Base-by-base conservation (phyloP, 106 monocot genomes). In the Apostasia shenzhenica region DNA sequence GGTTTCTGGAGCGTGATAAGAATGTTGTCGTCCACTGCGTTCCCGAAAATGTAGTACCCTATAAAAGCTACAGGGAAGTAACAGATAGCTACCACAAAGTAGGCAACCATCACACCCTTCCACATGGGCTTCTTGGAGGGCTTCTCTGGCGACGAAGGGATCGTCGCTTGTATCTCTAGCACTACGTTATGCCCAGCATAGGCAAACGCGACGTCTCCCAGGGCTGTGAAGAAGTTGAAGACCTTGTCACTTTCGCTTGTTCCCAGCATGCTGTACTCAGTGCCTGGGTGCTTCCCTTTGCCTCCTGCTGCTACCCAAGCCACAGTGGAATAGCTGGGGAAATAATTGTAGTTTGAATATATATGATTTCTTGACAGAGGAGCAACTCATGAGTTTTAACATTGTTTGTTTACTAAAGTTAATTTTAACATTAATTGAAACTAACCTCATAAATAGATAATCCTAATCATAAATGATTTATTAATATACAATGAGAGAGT, bases 71-170 rank as follows among this genome's bases (percentile, higher is more conserved):
- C 86, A 1, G 86, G 82, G 66, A 86, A 86, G 68, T 86, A 86
- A 75, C 86, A 86, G 42, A 82, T 1, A 42, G 82, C 86, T 9
- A 86, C 86, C 3, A 86, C 37, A 49, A 82, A 70, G 58, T 86
- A 86, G 44, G 86, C 86, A 4, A 86, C 71, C 4, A 86, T 45
- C 60, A 86, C 86, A 10, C 86, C 86, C 26, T 68, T 80, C 86
- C 82, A 82, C 86, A 86, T 86, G 3, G 85, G 85, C 51, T 78
- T 81, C 74, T 78, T 85, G 1, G 85, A 85, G 1, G 81, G 85
- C 40, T 75, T 79, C 55, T 85, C 81, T 5, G 85, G 75, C 3
- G 78, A 81, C 12, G 85, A 85, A 64, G 85, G 85, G 52, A 85
- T 81, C 2, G 81, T 85, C 2, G 85, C 85, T 67, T 85, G 85